Percentiles rank a stretch among this genome's conserved stretches.
phyloP scores from a whole-genome alignment of 2,329 filamentous ascomycete genomes.

The Fusarium citri region DNA sequence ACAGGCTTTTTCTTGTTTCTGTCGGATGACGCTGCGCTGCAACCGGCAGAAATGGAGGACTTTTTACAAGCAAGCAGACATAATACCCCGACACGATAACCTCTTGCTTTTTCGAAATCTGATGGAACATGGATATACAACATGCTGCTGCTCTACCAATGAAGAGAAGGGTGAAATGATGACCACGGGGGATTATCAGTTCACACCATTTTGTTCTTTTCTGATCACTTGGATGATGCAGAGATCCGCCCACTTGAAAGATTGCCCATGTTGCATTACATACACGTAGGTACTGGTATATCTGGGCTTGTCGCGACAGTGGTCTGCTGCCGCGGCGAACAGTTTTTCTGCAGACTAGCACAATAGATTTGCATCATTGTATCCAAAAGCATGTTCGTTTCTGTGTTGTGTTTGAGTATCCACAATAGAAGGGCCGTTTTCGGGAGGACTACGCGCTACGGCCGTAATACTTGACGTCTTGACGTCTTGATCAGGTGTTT shows the following conservation, averaged over 20 bases:
- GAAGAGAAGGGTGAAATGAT: slow-evolving; percentile 32
- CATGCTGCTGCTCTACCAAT: slow-evolving; percentile 3
- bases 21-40: slow-evolving; percentile 12
- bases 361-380: slow-evolving; percentile 33
- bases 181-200: slow-evolving; percentile 27
- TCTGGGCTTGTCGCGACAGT: slow-evolving; percentile 19
- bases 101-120: slow-evolving; percentile 33
- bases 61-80: slow-evolving; percentile 33
- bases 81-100: slow-evolving; percentile 29
- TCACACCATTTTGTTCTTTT: slow-evolving; percentile 15
- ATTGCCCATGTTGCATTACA: slow-evolving; percentile 16
- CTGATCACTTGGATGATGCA: slow-evolving; percentile 19
- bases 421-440: slow-evolving; percentile 27
- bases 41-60: slow-evolving; percentile 14
- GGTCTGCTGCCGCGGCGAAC: neutral
- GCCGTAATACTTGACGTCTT: slow-evolving; percentile 6
- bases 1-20: slow-evolving; percentile 13
- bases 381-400: neutral
- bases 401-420: neutral
- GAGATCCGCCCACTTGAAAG: slow-evolving; percentile 21
- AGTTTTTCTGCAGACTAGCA: slow-evolving; percentile 26
- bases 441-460: neutral
- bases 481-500: slow-evolving; percentile 28
- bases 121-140: slow-evolving; percentile 21
- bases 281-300: slow-evolving; percentile 15